Evolutionary conservation across 2,329 filamentous ascomycete species (phyloP), one percentile per base, ranked within the genome.

Genomic region (Blumeriella jaapii): DNA sequence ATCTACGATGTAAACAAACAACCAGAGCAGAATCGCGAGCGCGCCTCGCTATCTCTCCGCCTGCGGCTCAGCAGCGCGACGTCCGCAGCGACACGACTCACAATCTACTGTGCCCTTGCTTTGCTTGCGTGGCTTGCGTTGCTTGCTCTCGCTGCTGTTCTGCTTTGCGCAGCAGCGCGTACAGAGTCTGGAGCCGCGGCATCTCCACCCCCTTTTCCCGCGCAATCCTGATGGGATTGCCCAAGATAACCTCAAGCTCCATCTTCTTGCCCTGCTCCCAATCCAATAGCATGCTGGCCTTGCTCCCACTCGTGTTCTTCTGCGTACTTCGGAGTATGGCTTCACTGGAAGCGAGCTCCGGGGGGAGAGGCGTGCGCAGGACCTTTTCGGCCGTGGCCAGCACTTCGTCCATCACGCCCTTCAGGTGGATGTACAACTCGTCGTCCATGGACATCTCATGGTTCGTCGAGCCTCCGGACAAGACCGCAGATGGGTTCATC

Each of bases 401-500:
- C 22, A 83, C 74, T 58, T 85, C 80, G 15, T 71, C 60, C 76
- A 84, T 85, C 16, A 82, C 67, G 13, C 68, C 77, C 12, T 65
- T 60, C 6, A 83, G 56, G 54, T 83, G 78, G 14, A 57, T 55
- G 28, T 69, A 64, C 24, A 83, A 59, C 51, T 82, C 77, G 0
- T 69, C 55, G 47, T 83, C 78, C 9, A 60, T 58, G 4, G 73
- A 64, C 73, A 84, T 82, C 42, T 70, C 68, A 29, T 73, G 68
- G 51, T 83, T 83, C 34, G 72, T 68, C 2, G 67, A 61, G 1
- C 77, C 75, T 9, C 75, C 74, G 1, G 69, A 71, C 0, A 84
- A 64, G 6, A 83, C 77, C 2, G 78, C 74, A 1, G 73, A 77
- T 0, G 79, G 78, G 58, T 84, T 84, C 68, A 83, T 80, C 33